Percentiles rank a stretch among this genome's conserved stretches.
Evolutionary conservation across 192 early-diverging fungal species (phyloP).

Genomic region (Piromyces sp.): DNA sequence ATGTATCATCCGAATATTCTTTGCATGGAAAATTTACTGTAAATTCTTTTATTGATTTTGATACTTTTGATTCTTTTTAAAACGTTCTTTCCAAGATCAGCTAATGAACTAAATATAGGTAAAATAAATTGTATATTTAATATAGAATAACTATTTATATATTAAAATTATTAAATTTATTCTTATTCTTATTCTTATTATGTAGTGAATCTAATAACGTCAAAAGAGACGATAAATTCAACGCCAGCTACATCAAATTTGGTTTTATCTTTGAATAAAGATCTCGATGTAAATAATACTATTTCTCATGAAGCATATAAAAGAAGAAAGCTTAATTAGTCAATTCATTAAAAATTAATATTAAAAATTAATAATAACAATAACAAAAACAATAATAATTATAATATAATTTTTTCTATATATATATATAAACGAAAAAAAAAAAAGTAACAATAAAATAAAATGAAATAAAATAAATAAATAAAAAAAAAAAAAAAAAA

Average conservation of each 20-base stretch:
- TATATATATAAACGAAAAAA: no score
- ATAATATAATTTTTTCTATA: no score
- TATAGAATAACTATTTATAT: no score
- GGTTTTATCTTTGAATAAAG: not conserved
- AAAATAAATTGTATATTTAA: not conserved
- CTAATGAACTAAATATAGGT: not conserved
- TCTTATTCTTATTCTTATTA: not conserved
- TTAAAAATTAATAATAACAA: not conserved
- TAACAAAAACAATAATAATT: no score
- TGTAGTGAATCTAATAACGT: not conserved
- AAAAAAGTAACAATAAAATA: no score
- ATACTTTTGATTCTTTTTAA: no score
- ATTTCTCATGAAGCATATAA: not conserved
- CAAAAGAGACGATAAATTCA: not conserved
- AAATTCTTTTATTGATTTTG: no score
- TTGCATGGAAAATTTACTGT: no score
- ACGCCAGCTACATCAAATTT: not conserved
- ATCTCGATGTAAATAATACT: not conserved
- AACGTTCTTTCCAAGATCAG: not conserved
- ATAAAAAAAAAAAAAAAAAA: no score
- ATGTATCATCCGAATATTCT: no score
- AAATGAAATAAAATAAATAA: no score
- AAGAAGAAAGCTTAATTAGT: not conserved
- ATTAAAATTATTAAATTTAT: no score
- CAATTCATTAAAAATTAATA: not conserved